phyloP scores from a whole-genome alignment of 2,329 filamentous ascomycete genomes.

The Dactylellina haptotyla region DNA sequence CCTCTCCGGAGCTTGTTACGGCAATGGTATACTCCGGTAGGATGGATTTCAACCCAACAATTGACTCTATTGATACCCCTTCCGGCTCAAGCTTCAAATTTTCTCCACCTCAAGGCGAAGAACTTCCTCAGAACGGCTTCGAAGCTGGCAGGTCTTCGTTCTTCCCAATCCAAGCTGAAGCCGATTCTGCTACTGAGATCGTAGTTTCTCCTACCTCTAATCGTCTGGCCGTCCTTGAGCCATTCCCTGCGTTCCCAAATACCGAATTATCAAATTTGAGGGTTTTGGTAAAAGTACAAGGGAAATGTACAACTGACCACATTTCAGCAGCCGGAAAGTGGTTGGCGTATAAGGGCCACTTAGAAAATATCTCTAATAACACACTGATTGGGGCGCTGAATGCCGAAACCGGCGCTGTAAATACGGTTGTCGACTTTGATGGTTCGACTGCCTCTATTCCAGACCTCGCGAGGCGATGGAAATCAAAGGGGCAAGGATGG shows the following conservation, averaged over 20 bases:
- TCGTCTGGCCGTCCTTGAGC: constrained; percentile 88
- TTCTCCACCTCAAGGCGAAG: constrained; percentile 73
- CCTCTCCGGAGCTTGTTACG: constrained; percentile 94
- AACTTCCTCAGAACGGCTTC: constrained; percentile 78
- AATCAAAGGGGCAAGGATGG: constrained; percentile 79
- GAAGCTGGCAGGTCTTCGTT: constrained; percentile 79
- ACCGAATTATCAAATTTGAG: constrained; percentile 79
- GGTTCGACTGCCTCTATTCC: constrained; percentile 81
- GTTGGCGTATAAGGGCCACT: constrained; percentile 99
- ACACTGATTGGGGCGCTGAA: constrained; percentile 95
- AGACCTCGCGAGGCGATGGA: constrained; percentile 86
- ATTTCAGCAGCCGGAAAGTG: constrained; percentile 96
- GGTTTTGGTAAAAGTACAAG: constrained; percentile 94
- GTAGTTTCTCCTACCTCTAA: constrained; percentile 86
- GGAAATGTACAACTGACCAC: constrained; percentile 98
- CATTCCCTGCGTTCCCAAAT: constrained; percentile 83
- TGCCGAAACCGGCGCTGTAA: constrained; percentile 90
- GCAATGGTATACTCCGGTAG: constrained; percentile 92
- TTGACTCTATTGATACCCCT: constrained; percentile 81
- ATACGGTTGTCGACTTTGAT: constrained; percentile 87
- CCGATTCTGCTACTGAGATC: constrained; percentile 76
- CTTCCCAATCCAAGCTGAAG: constrained; percentile 75
- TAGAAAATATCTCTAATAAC: constrained; percentile 97
- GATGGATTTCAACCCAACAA: constrained; percentile 96
- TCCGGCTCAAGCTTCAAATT: constrained; percentile 87